These are phyloP conservation scores for Bryum argenteum DNA, from an alignment of 225 moss, liverwort and hornwort species.

Conservation along the genomic window DNA sequence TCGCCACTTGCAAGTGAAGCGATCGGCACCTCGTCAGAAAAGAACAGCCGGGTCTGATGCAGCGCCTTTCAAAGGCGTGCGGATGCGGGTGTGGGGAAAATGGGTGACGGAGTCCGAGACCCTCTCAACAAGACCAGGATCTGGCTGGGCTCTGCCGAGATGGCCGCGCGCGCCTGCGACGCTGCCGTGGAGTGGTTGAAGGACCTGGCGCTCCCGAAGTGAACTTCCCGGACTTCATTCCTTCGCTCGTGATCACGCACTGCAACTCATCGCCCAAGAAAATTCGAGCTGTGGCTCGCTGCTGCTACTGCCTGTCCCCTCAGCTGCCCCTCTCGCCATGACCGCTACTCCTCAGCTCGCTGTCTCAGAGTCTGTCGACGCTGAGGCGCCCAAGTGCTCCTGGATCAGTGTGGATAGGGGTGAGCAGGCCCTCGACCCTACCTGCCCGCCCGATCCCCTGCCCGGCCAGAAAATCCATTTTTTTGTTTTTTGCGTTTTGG, in stretches of 20 bases:
- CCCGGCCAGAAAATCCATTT: too few relatives aligned
- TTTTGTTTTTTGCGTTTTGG: too few relatives aligned
- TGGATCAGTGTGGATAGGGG: constrained; percentile 20
- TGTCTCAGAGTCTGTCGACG: background rate
- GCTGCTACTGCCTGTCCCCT: constrained; percentile 42
- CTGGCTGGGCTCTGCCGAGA: constrained; percentile 57
- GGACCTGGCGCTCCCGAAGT: constrained; percentile 40
- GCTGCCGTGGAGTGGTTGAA: constrained; percentile 55
- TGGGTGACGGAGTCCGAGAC: constrained; percentile 56
- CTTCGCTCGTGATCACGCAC: constrained; percentile 30
- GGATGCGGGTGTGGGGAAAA: constrained; percentile 60
- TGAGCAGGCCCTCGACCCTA: too few relatives aligned
- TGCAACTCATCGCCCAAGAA: constrained; percentile 37
- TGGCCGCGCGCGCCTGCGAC: constrained; percentile 56
- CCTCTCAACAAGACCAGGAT: constrained; percentile 49
- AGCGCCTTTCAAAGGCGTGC: constrained; percentile 40
- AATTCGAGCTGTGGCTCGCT: constrained; percentile 48
- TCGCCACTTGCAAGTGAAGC: constrained; percentile 20
- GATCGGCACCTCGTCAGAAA: background rate
- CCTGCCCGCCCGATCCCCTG: too few relatives aligned
- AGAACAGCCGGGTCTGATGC: background rate
- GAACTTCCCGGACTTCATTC: constrained; percentile 47
- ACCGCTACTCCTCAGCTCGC: background rate
- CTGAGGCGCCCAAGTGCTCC: background rate
- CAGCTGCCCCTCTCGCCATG: constrained; percentile 27